Conservation (phyloP, 495 filamentous ascomycete genomes). For the Monascus purpureus region DNA sequence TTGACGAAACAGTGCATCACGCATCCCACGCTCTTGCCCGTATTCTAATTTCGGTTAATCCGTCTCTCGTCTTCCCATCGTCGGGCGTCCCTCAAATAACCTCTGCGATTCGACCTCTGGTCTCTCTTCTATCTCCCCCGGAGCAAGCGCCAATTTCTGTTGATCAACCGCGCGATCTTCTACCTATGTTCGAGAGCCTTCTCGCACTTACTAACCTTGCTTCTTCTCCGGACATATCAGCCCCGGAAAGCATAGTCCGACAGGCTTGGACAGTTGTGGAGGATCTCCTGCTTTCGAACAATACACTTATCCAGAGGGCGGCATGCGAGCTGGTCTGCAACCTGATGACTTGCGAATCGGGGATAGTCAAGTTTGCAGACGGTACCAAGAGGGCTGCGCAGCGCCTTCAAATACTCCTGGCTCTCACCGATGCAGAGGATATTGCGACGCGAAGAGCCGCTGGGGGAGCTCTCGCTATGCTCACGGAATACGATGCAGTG, state of each 20-base stretch:
- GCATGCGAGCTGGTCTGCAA: constrained; percentile 87
- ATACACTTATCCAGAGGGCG: constrained; percentile 65
- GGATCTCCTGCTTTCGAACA: constrained; percentile 65
- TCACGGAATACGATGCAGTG: constrained; percentile 62
- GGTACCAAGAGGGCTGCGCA: constrained; percentile 51
- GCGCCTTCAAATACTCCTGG: constrained; percentile 68
- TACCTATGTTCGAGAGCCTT: constrained; percentile 78
- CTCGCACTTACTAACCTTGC: constrained; percentile 91
- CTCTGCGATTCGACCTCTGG: constrained; percentile 64
- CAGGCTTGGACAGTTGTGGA: constrained; percentile 60
- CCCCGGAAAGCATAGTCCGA: constrained; percentile 56
- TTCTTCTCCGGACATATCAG: constrained; percentile 54
- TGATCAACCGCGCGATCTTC: constrained; percentile 60
- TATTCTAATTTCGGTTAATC: constrained; percentile 81
- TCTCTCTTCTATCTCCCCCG: constrained; percentile 50
- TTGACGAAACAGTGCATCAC: constrained; percentile 36
- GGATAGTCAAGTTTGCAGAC: constrained; percentile 61
- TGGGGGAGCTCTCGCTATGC: constrained; percentile 72
- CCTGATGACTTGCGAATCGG: constrained; percentile 62
- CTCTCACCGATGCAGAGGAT: constrained; percentile 77
- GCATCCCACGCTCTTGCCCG: constrained; percentile 82
- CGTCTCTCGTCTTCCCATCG: constrained; percentile 67
- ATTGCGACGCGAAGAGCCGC: constrained; percentile 65
- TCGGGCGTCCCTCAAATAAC: constrained; percentile 58
- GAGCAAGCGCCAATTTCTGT: constrained; percentile 21